Conservation (phyloP, 2,329 filamentous ascomycete genomes). For the Ophiostoma fasciatum region DNA sequence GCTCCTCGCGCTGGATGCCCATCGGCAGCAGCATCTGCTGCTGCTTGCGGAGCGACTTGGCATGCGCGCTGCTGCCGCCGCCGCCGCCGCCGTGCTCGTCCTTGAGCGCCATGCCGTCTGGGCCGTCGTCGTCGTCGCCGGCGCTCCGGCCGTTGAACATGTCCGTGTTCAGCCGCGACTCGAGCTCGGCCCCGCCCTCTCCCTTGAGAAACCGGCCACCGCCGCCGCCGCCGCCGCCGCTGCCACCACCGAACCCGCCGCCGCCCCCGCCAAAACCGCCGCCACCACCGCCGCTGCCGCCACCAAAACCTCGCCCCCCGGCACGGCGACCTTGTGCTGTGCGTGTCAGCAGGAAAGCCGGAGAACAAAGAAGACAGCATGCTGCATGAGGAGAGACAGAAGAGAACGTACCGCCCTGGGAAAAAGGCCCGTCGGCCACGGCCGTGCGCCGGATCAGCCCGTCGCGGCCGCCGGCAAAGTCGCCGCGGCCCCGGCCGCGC, state of each 20-base stretch:
- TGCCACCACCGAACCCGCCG: slow-evolving; percentile 13
- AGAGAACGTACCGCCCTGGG: slow-evolving; percentile 16
- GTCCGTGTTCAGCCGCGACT: slow-evolving; percentile 41
- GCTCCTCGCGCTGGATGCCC: slow-evolving; percentile 39
- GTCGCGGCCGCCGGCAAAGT: slow-evolving; percentile 12
- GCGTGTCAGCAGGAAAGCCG: too few species aligned
- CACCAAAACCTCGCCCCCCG: too few species aligned
- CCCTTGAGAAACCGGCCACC: slow-evolving; percentile 2
- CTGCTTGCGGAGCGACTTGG: slow-evolving; percentile 10
- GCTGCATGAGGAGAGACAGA: too few species aligned
- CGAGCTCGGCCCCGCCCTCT: slow-evolving; percentile 20
- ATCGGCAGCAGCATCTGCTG: slow-evolving; percentile 30
- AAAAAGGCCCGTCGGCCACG: slow-evolving; percentile 22
- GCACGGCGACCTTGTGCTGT: not conserved
- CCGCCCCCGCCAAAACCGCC: slow-evolving; percentile 12
- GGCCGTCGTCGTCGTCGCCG: slow-evolving; percentile 27
- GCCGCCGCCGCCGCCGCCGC: slow-evolving; percentile 12
- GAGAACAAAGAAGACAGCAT: not conserved
- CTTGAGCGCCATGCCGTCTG: too few species aligned
- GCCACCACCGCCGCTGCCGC: slow-evolving; percentile 8
- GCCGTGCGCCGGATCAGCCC: slow-evolving; percentile 17
- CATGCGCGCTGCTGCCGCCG: slow-evolving; percentile 10
- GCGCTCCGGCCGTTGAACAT: slow-evolving; percentile 30
- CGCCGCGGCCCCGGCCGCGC: slow-evolving; percentile 14
- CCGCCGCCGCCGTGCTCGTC: slow-evolving; percentile 25